Base-by-base conservation (phyloP, 1,284 basidiomycete genomes). In the Boletus austroedulis region DNA sequence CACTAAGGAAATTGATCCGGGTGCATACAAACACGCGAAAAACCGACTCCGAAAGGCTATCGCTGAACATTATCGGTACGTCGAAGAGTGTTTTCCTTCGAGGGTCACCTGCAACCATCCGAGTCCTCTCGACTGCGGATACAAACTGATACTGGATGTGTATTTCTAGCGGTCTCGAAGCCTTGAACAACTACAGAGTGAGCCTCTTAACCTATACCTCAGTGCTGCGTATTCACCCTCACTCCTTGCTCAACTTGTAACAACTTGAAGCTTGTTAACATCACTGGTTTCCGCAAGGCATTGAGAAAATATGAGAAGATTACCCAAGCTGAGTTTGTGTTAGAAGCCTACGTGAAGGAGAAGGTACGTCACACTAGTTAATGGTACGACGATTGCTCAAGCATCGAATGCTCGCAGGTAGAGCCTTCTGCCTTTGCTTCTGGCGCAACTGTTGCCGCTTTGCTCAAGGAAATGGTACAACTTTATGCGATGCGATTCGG, bases 301-400 rank as follows among this genome's bases (percentile, higher is more conserved):
- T 71, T 97, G 62, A 97, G 95, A 76, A 98, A 98, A 76, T 97
- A 94, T 66, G 92, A 94, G 70, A 98, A 97, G 75, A 78, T 84
- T 3, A 89, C 92, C 1, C 84, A 81, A 67, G 88, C 89, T 24
- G 67, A 87, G 89, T 24, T 75, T 45, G 80, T 79, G 4, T 84
- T 89, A 70, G 82, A 86, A 45, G 80, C 83, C 55, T 96, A 90
- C 73, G 90, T 86, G 76, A 76, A 79, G 15, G 87, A 92, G 66
- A 87, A 85, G 68, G 90, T 90, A 60, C 26, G 61, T 26, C 14
- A 14, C n/a, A 1, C 12, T 45, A 24, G 15, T 29, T 12, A 19
- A 29, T 40, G 19, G 38, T 31, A n/a, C n/a, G n/a, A n/a, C n/a
- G n/a, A n/a, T n/a, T n/a, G 14, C 40, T 45, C 10, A 45, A 28